Evolutionary conservation across 2,329 filamentous ascomycete species (phyloP).

Genomic region (Colletotrichum cuscutae): DNA sequence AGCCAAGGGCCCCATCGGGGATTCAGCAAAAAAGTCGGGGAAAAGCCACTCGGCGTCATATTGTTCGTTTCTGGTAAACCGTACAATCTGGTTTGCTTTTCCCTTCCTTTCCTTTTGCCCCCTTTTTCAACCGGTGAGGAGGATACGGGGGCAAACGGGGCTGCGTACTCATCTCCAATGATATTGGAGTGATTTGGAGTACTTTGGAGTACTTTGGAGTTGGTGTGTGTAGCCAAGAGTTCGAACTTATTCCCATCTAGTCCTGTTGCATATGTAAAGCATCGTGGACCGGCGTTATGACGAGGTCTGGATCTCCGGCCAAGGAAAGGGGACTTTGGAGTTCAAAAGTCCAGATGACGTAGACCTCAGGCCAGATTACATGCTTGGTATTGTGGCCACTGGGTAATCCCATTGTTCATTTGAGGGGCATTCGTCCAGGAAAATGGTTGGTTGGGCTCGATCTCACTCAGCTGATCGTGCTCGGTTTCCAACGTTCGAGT

Average conservation of each 20-base stretch:
- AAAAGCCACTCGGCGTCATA: background rate
- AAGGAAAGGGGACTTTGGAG: background rate
- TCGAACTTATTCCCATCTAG: background rate
- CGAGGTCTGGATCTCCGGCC: background rate
- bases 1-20: background rate
- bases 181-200: background rate
- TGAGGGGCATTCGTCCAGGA: background rate
- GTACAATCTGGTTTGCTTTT: too few relatives aligned
- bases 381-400: background rate
- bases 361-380: background rate
- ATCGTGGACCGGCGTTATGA: background rate
- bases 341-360: background rate
- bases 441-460: background rate
- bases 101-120: background rate
- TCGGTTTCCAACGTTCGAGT: background rate
- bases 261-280: background rate
- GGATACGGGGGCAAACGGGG: background rate
- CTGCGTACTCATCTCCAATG: background rate
- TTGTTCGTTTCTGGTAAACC: background rate
- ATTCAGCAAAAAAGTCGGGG: background rate
- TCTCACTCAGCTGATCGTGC: background rate
- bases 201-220: too few relatives aligned
- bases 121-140: background rate
- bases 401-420: background rate
- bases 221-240: background rate